Evolutionary conservation across 352 stramenopile species (phyloP).

Genomic region (Phytopythium aichiense): DNA sequence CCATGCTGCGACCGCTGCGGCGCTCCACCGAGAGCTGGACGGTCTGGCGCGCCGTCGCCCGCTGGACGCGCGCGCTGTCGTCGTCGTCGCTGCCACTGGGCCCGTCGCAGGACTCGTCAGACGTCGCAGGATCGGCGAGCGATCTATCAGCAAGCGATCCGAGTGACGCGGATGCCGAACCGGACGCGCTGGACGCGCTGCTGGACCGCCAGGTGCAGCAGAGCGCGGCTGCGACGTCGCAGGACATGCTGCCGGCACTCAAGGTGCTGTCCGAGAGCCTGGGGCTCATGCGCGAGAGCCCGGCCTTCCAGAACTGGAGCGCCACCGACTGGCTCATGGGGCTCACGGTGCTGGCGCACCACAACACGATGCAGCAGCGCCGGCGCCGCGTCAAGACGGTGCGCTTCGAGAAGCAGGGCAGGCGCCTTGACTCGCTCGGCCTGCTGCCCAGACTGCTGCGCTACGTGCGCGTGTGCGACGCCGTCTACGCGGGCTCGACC

Average conservation of each 20-base stretch:
- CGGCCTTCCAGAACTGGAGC: slow-evolving; percentile 64
- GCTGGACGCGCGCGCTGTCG: not conserved
- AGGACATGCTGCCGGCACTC: slow-evolving; percentile 67
- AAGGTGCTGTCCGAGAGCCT: slow-evolving; percentile 75
- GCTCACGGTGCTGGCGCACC: slow-evolving; percentile 66
- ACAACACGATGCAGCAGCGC: slow-evolving; percentile 48
- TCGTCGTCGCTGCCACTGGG: not conserved
- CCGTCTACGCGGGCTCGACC: slow-evolving; percentile 65
- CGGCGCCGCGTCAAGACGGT: slow-evolving; percentile 14
- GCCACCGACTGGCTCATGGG: slow-evolving; percentile 78
- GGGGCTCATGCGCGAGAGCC: slow-evolving; percentile 48
- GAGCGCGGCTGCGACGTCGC: slow-evolving; percentile 37
- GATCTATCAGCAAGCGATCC: not conserved
- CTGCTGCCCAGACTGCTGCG: slow-evolving; percentile 31
- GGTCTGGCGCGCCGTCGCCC: not conserved
- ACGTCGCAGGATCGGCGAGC: not conserved
- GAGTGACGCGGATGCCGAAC: too few species aligned
- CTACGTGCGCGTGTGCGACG: slow-evolving; percentile 68
- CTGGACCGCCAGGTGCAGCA: slow-evolving; percentile 18
- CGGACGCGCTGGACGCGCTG: slow-evolving; percentile 15
- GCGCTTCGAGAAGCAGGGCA: slow-evolving; percentile 21
- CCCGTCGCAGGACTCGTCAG: too few species aligned
- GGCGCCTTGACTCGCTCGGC: slow-evolving; percentile 13
- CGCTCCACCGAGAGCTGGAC: not conserved
- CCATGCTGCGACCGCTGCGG: slow-evolving; percentile 1